Evolutionary conservation across 208 protist species (phyloP), one percentile per base, ranked within the genome.

Genomic region (Balamuthia mandrillaris): DNA sequence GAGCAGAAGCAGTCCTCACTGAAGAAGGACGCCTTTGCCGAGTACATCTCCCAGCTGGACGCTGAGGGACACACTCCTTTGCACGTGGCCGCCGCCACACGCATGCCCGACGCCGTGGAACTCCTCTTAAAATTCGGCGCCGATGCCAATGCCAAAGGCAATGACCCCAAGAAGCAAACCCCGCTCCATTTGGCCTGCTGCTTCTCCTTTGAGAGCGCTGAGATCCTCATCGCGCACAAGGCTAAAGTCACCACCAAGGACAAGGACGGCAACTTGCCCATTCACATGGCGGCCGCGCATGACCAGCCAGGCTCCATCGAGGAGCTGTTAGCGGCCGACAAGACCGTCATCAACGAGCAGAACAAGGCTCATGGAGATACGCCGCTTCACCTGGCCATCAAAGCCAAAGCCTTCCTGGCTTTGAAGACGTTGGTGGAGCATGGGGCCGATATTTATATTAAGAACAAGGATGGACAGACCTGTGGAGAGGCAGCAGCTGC

Each of bases 401-500:
- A 81, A 49, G 72, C 72, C 44, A 81, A 81, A 39, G 44, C 72
- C 33, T 81, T 81, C 72, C 72, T 81, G 3, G 45, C 72, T 29
- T 49, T 81, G 29, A 54, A 60, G 47, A 12, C 60, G 10, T 27
- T 81, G 39, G 51, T 81, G 47, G 72, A 81, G 35, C 52, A 81
- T 21, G 47, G 72, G 35, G 45, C 72, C 33, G 35, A 81, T 29
- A 81, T 81, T 39, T 81, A 81, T 39, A 49, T 81, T 39, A 81
- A 81, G 72, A 81, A 81, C 51, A 81, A 81, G 45, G 37, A 75
- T 12, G 65, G 65, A 14, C 52, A 61, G 72, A 81, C 72, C 31
- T 81, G 72, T 24, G 72, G 72, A 61, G 72, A 81, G 72, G 72
- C 72, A 18, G 72, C 72, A 21, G 72, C 72, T n/a, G 72, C 52